Evolutionary conservation across 2,329 filamentous ascomycete species (phyloP).

Genomic region (Neurospora crassa): DNA sequence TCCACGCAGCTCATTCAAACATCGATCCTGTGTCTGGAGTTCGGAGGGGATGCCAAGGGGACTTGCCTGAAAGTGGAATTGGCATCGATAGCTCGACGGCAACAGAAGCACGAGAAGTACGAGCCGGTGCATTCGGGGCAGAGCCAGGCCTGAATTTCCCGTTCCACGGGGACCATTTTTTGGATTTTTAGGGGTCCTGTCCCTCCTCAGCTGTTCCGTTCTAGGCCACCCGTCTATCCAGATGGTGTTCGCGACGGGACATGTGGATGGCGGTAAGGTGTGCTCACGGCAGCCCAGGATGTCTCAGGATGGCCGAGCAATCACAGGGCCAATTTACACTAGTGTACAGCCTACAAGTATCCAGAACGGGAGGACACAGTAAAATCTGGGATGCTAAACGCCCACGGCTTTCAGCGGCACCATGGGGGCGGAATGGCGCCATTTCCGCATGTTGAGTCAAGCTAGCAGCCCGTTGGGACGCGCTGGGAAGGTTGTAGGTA

Average conservation of each 20-base stretch:
- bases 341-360: background rate
- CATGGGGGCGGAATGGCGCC: background rate
- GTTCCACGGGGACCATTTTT: background rate
- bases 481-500: background rate
- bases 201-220: background rate
- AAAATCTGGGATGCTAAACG: background rate
- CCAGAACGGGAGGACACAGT: background rate
- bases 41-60: background rate
- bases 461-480: background rate
- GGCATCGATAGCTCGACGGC: background rate
- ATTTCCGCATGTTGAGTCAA: background rate
- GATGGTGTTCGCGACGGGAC: background rate
- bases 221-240: background rate
- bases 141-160: background rate
- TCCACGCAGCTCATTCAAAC: background rate
- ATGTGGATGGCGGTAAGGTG: background rate
- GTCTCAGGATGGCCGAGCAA: background rate
- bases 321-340: background rate
- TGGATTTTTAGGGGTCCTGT: background rate
- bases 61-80: background rate
- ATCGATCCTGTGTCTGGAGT: background rate
- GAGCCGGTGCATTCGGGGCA: background rate
- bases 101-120: background rate
- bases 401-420: background rate
- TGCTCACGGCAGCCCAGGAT: background rate